A percentile compares a stretch with the other conserved stretches of the same genome.
These are phyloP conservation scores for Xylona heveae DNA, from an alignment of 495 filamentous ascomycete species.

Conservation along the genomic window DNA sequence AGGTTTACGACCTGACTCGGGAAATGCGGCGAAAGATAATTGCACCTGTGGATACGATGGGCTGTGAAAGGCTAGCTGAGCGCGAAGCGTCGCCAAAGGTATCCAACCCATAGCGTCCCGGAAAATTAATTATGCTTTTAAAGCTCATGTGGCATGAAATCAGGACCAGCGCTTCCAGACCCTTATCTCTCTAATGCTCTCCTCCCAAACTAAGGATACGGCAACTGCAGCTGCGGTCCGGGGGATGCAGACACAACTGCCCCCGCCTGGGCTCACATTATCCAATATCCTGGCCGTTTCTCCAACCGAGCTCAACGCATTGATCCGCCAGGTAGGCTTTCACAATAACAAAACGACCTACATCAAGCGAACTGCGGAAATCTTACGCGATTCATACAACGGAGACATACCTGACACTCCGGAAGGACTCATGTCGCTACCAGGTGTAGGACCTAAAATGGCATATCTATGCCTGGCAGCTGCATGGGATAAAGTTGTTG, in stretches of 20 bases:
- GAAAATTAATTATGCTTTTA: background rate
- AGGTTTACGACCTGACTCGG: conserved; percentile 55
- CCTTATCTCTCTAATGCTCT: conserved; percentile 86
- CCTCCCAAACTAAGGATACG: conserved; percentile 88
- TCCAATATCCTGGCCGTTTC: conserved; percentile 58
- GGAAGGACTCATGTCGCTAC: conserved; percentile 55
- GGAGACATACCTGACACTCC: conserved; percentile 73
- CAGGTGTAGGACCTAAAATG: conserved; percentile 96
- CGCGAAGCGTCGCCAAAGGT: conserved; percentile 21
- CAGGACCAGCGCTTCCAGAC: conserved; percentile 74
- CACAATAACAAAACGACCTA: conserved; percentile 92
- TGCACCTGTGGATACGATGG: conserved; percentile 95
- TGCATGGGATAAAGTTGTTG: conserved; percentile 34
- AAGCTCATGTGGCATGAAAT: background rate
- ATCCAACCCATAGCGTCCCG: background rate
- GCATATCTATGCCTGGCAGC: conserved; percentile 71
- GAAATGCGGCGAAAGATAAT: conserved; percentile 55
- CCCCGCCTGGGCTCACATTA: conserved; percentile 38
- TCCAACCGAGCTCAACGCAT: conserved; percentile 44
- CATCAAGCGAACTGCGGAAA: conserved; percentile 55
- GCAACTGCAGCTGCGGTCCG: conserved; percentile 73
- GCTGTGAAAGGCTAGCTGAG: conserved; percentile 61
- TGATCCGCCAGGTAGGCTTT: conserved; percentile 77
- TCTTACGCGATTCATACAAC: conserved; percentile 43
- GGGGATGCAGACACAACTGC: conserved; percentile 53